A percentile compares a stretch with the other conserved stretches of the same genome.
phyloP scores from a whole-genome alignment of 2,329 filamentous ascomycete species.

The Anisogramma anomala region DNA sequence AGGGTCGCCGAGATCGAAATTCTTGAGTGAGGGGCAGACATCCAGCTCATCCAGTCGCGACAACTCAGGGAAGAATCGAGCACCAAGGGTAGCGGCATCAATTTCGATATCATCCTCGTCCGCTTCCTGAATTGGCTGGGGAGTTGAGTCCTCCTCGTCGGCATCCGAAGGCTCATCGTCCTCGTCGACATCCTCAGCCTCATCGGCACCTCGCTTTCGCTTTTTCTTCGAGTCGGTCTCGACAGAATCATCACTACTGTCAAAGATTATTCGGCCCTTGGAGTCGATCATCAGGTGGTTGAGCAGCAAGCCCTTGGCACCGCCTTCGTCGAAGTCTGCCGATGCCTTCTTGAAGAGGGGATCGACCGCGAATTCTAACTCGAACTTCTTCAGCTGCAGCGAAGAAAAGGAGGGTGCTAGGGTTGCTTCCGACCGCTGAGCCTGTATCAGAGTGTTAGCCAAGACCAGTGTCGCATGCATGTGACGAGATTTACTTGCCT shows the following conservation, averaged over 20 bases:
- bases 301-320: constrained; percentile 84
- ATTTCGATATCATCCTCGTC: constrained; percentile 57
- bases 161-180: constrained; percentile 28
- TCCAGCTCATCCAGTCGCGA: constrained; percentile 69
- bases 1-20: constrained; percentile 79
- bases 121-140: constrained; percentile 33
- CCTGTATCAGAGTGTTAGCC: constrained; percentile 25
- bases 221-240: constrained; percentile 35
- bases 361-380: constrained; percentile 91
- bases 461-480: constrained; percentile 5
- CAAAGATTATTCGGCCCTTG: constrained; percentile 88
- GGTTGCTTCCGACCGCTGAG: constrained; percentile 78
- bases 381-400: constrained; percentile 91
- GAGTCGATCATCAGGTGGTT: constrained; percentile 96
- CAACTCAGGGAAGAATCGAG: constrained; percentile 78
- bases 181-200: constrained; percentile 28
- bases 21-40: constrained; percentile 89
- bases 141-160: constrained; percentile 24
- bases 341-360: constrained; percentile 99
- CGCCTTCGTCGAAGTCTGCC: constrained; percentile 95
- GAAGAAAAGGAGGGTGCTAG: constrained; percentile 79
- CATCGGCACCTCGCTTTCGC: constrained; percentile 22
- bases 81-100: constrained; percentile 62
- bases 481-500: constrained; percentile 26
- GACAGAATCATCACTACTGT: constrained; percentile 81